phyloP scores from a whole-genome alignment of 2,329 filamentous ascomycete genomes.

The Aureobasidium sp. region DNA sequence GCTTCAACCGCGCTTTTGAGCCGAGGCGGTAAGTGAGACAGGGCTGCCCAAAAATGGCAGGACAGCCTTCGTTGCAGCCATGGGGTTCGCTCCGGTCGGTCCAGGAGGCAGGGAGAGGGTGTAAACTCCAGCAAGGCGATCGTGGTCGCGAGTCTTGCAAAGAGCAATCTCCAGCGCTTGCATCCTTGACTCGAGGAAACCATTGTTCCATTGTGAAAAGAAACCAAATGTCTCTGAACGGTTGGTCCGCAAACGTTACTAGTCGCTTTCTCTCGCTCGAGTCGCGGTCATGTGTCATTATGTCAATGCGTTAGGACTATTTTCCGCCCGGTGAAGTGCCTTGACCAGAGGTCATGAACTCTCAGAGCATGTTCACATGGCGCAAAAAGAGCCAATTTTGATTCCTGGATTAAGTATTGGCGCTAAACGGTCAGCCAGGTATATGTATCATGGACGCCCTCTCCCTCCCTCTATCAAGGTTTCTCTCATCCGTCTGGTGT shows the following conservation, averaged over 20 bases:
- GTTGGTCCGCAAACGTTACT: constrained; percentile 6
- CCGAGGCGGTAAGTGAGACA: constrained; percentile 11
- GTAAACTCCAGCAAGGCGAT: background rate
- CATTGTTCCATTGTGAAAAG: background rate
- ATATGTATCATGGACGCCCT: constrained; percentile 3
- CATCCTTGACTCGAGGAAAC: background rate
- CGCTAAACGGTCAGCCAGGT: constrained; percentile 8
- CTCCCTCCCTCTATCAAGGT: constrained; percentile 4
- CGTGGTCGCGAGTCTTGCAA: background rate
- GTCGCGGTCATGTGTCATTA: constrained; percentile 9
- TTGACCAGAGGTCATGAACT: constrained; percentile 5
- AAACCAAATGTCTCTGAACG: background rate
- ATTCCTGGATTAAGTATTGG: background rate
- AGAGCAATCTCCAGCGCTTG: background rate
- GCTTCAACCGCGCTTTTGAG: background rate
- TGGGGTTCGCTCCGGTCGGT: background rate
- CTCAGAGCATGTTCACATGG: constrained; percentile 7
- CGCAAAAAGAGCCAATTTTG: constrained; percentile 7
- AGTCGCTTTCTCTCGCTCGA: constrained; percentile 2
- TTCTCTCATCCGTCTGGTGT: constrained; percentile 1
- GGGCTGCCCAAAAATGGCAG: background rate
- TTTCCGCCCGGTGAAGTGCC: constrained; percentile 4
- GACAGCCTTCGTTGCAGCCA: background rate
- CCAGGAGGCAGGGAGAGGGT: background rate
- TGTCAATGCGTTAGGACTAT: constrained; percentile 5